Percentiles rank a stretch among this genome's conserved stretches.
These are phyloP conservation scores for Eimeria sp. DNA, from an alignment of 169 alveolate species.

Conservation along the genomic window DNA sequence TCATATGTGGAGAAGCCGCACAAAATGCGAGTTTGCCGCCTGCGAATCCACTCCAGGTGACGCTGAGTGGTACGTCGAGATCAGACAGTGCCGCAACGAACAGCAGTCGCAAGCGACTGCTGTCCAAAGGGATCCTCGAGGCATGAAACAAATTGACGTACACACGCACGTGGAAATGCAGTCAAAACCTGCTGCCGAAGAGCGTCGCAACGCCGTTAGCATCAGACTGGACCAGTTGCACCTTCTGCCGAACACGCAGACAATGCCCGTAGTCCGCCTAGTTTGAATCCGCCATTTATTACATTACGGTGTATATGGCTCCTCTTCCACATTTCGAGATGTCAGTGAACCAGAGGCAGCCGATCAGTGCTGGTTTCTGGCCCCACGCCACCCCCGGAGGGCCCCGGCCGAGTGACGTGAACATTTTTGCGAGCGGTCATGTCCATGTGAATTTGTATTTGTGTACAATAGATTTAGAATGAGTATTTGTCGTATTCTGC, in stretches of 20 bases:
- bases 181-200: neutral
- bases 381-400: slow-evolving; percentile 27
- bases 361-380: slow-evolving; percentile 17
- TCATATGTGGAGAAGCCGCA: neutral
- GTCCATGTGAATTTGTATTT: too few relatives aligned
- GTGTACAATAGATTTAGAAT: too few relatives aligned
- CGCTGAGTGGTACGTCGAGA: neutral
- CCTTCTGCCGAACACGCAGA: slow-evolving; percentile 23
- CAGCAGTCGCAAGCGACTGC: neutral
- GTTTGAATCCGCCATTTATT: neutral
- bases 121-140: neutral
- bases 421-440: too few relatives aligned
- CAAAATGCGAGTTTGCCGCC: neutral
- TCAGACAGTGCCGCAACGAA: neutral
- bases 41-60: neutral
- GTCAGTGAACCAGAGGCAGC: slow-evolving; percentile 29
- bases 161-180: neutral
- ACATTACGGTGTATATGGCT: neutral
- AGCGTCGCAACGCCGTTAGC: slow-evolving; percentile 2
- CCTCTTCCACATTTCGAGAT: neutral
- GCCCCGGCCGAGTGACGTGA: neutral
- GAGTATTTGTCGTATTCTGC: too few relatives aligned
- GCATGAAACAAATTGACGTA: neutral
- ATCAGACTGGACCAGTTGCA: slow-evolving; percentile 37
- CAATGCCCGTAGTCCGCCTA: neutral